These are phyloP conservation scores for Fomitopsis schrenkii DNA, from an alignment of 1,284 basidiomycete genomes.

Conservation along the genomic window DNA sequence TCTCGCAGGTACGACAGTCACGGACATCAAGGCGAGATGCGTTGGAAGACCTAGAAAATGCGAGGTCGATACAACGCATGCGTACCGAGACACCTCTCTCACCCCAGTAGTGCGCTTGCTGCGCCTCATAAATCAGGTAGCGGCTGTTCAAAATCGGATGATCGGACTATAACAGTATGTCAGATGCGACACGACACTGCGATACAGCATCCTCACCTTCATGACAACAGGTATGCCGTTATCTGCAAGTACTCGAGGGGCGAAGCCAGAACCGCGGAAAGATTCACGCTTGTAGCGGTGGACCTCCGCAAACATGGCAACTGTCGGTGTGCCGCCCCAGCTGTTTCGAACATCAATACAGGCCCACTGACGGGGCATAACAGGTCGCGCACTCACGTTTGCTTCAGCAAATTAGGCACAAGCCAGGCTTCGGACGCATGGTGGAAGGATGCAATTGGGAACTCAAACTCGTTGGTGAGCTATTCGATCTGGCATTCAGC, in stretches of 20 bases:
- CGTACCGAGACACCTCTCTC: neutral
- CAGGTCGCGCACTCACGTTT: slow-evolving; percentile 42
- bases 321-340: slow-evolving; percentile 50
- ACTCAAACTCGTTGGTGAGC: slow-evolving; percentile 78
- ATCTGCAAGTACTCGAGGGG: slow-evolving; percentile 37
- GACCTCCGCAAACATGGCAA: slow-evolving; percentile 59
- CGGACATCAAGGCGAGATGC: slow-evolving; percentile 63
- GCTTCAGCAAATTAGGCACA: slow-evolving; percentile 75
- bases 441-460: slow-evolving; percentile 80
- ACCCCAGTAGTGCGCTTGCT: slow-evolving; percentile 81
- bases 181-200: neutral
- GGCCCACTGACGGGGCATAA: neutral
- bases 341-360: slow-evolving; percentile 21
- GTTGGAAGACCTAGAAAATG: slow-evolving; percentile 38
- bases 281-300: slow-evolving; percentile 79
- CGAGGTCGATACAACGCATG: neutral
- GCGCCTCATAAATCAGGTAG: slow-evolving; percentile 80
- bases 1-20: slow-evolving; percentile 77
- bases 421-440: slow-evolving; percentile 86
- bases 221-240: slow-evolving; percentile 69
- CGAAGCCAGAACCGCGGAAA: slow-evolving; percentile 82
- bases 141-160: slow-evolving; percentile 74
- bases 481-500: slow-evolving; percentile 18
- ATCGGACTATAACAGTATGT: slow-evolving; percentile 47
- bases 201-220: slow-evolving; percentile 48